Percentiles rank a stretch among this genome's conserved stretches.
These are phyloP conservation scores for Backusella psychrophila DNA, from an alignment of 192 early-diverging fungal species.

Conservation along the genomic window DNA sequence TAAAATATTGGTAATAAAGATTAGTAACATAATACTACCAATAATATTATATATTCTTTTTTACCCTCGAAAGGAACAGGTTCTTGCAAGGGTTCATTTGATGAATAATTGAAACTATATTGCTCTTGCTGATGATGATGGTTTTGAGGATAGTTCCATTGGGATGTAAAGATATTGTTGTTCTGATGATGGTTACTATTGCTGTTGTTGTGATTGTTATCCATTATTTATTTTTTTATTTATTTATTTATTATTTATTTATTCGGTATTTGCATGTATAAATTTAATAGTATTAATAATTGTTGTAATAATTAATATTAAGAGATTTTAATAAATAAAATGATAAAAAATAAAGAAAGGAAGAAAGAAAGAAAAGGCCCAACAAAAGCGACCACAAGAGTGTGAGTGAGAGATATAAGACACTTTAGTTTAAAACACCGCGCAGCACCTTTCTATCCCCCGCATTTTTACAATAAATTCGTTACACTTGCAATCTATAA, in stretches of 20 bases:
- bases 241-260: background rate
- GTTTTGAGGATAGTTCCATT: background rate
- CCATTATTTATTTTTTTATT: background rate
- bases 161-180: background rate
- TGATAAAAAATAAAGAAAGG: background rate
- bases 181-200: background rate
- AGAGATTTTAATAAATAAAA: background rate
- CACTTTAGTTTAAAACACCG: background rate
- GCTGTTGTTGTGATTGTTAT: background rate
- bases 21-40: background rate
- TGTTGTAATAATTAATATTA: no score
- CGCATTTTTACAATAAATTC: background rate
- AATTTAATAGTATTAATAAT: no score
- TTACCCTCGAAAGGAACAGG: constrained; percentile 40
- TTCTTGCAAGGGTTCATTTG: constrained; percentile 21
- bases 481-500: constrained; percentile 7
- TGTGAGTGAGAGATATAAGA: constrained; percentile 2
- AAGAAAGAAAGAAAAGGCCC: background rate
- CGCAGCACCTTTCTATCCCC: background rate
- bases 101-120: background rate
- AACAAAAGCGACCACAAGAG: background rate
- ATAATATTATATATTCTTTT: background rate
- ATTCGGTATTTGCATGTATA: background rate
- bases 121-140: background rate
- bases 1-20: background rate